Evolutionary conservation across 2,329 filamentous ascomycete species (phyloP).

Genomic region (Exophiala calicioides): DNA sequence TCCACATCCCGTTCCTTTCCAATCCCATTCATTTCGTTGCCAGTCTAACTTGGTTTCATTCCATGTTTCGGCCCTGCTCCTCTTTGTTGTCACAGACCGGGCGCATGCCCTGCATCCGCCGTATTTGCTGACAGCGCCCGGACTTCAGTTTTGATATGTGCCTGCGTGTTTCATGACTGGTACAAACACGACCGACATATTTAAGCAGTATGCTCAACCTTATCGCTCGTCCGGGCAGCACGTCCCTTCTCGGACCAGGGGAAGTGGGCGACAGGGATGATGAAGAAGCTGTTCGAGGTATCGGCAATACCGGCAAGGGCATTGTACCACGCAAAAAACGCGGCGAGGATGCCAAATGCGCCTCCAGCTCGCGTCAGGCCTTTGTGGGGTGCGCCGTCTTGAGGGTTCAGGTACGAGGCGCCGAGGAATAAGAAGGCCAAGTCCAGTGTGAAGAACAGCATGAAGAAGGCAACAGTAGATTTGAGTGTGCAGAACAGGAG

Average conservation of each 20-base stretch:
- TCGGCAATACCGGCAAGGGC: constrained; percentile 80
- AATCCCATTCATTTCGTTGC: not conserved
- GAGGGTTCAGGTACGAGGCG: constrained; percentile 61
- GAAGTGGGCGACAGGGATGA: constrained; percentile 90
- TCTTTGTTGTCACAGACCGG: constrained; percentile 1
- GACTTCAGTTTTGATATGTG: too few relatives aligned
- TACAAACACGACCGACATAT: too few relatives aligned
- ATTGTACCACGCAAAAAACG: constrained; percentile 85
- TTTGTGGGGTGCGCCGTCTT: constrained; percentile 42
- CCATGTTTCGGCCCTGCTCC: not conserved
- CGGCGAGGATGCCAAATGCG: constrained; percentile 75
- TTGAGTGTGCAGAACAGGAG: constrained; percentile 72
- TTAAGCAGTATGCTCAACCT: constrained; percentile 48
- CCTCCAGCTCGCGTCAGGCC: constrained; percentile 70
- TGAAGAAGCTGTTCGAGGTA: constrained; percentile 74
- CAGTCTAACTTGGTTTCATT: too few relatives aligned
- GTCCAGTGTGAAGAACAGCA: constrained; percentile 75
- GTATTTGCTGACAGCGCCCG: too few relatives aligned
- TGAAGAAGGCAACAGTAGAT: constrained; percentile 76
- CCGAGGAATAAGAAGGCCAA: constrained; percentile 73
- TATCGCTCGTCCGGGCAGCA: constrained; percentile 53
- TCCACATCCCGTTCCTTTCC: constrained; percentile 2
- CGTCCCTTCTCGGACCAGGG: constrained; percentile 84
- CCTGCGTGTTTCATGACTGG: too few relatives aligned
- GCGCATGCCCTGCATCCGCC: too few relatives aligned